phyloP scores from a whole-genome alignment of 2,329 filamentous ascomycete genomes.

The Stagonosporopsis cucurbitacearum region DNA sequence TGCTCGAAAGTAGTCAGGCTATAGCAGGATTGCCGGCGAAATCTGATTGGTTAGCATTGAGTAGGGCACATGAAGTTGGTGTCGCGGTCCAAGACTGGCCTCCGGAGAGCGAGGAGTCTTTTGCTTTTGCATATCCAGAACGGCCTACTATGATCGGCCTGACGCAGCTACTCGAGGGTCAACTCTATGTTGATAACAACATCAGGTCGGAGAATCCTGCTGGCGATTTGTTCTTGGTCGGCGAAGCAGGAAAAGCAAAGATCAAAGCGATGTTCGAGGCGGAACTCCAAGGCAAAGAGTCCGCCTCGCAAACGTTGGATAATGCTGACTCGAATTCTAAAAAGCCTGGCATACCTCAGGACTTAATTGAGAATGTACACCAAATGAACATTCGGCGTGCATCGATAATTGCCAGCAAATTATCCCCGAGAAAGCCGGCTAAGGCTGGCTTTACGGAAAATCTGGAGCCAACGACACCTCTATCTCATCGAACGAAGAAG shows the following conservation, averaged over 20 bases:
- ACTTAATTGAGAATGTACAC: slow-evolving; percentile 47
- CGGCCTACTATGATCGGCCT: slow-evolving; percentile 64
- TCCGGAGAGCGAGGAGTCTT: slow-evolving; percentile 63
- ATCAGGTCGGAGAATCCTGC: slow-evolving; percentile 35
- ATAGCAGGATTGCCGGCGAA: slow-evolving; percentile 67
- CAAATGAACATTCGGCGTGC: slow-evolving; percentile 41
- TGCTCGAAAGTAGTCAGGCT: slow-evolving; percentile 70
- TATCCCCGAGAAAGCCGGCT: slow-evolving; percentile 27
- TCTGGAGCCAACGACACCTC: slow-evolving; percentile 20
- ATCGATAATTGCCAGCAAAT: slow-evolving; percentile 27
- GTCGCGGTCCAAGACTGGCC: slow-evolving; percentile 74
- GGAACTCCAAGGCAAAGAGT: slow-evolving; percentile 23
- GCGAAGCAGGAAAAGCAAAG: slow-evolving; percentile 36
- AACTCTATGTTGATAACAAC: slow-evolving; percentile 58
- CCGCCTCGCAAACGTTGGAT: slow-evolving; percentile 2
- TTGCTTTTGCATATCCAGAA: slow-evolving; percentile 65
- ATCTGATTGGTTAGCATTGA: slow-evolving; percentile 69
- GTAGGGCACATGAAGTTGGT: slow-evolving; percentile 77
- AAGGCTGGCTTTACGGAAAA: slow-evolving; percentile 2
- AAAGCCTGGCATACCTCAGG: slow-evolving; percentile 51
- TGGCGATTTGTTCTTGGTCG: slow-evolving; percentile 35
- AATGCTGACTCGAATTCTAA: slow-evolving; percentile 15
- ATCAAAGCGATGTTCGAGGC: slow-evolving; percentile 31
- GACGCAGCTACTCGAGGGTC: slow-evolving; percentile 62
- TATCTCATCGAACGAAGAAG: slow-evolving; percentile 30